Evolutionary conservation across 495 filamentous ascomycete genomes (phyloP).

Genomic region (Platismatia glauca): DNA sequence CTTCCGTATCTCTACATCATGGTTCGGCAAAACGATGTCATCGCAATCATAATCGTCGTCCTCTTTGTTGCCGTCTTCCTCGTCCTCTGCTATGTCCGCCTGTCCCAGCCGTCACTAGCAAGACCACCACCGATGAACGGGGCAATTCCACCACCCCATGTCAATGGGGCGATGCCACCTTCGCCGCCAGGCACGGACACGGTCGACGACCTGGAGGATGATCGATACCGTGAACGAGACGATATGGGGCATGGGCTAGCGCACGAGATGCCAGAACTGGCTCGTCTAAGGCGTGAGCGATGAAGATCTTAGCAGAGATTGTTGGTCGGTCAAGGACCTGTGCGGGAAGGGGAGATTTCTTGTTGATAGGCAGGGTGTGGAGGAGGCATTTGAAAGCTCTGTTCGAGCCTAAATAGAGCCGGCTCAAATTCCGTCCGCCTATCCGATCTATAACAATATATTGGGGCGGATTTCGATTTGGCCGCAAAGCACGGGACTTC

Average conservation of each 20-base stretch:
- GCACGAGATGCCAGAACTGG: neutral
- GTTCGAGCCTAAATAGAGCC: neutral
- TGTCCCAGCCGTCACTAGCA: neutral
- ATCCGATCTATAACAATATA: neutral
- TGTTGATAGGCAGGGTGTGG: neutral
- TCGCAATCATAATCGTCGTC: constrained; percentile 6
- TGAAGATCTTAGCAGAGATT: neutral
- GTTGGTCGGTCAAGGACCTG: neutral
- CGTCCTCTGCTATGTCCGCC: neutral
- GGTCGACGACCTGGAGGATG: neutral
- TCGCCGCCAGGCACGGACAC: neutral
- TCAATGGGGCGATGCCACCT: too few relatives aligned
- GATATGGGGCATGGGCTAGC: neutral
- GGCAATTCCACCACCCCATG: neutral
- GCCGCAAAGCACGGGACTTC: constrained; percentile 4
- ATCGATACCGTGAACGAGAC: neutral
- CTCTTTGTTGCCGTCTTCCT: neutral
- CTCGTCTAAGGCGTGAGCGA: neutral
- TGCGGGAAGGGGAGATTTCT: neutral
- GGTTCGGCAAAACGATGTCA: neutral
- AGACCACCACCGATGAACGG: neutral
- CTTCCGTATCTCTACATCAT: neutral
- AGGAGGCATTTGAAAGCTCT: neutral
- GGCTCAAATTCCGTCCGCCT: neutral
- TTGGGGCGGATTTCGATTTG: neutral